phyloP scores from a whole-genome alignment of 306 rosid genomes.

The Dicorynia guianensis region DNA sequence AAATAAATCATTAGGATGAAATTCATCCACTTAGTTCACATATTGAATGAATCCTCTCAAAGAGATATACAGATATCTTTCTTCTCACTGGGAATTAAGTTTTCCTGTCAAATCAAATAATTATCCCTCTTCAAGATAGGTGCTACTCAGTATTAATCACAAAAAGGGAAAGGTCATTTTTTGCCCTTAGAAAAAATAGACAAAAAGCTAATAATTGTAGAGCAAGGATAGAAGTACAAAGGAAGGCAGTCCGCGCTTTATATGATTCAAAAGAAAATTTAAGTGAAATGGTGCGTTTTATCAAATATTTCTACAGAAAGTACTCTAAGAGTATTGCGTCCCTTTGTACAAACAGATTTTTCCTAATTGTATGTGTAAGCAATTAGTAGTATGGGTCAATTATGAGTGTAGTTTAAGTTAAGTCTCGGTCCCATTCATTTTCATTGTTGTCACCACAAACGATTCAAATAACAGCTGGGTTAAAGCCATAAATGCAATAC shows the following conservation, averaged over 20 bases:
- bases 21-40: constrained; percentile 9
- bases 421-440: neutral
- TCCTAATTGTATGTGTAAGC: neutral
- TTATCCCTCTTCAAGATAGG: constrained; percentile 6
- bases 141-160: constrained; percentile 13
- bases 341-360: no score
- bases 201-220: neutral
- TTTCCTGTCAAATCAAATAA: neutral
- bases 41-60: neutral
- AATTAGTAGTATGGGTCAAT: constrained; percentile 5
- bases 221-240: no score
- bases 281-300: no score
- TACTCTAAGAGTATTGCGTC: no score
- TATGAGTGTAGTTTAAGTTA: constrained; percentile 7
- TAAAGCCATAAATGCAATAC: constrained; percentile 32
- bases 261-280: no score
- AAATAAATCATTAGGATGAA: neutral
- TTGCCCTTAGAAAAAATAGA: neutral
- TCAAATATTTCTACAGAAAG: no score
- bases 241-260: no score
- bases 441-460: constrained; percentile 13
- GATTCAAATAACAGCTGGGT: constrained; percentile 6
- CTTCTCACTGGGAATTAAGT: neutral
- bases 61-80: constrained; percentile 3
- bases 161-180: neutral